Conservation (phyloP, 805 yeast genomes). For the Monosporozyma siamensis region DNA sequence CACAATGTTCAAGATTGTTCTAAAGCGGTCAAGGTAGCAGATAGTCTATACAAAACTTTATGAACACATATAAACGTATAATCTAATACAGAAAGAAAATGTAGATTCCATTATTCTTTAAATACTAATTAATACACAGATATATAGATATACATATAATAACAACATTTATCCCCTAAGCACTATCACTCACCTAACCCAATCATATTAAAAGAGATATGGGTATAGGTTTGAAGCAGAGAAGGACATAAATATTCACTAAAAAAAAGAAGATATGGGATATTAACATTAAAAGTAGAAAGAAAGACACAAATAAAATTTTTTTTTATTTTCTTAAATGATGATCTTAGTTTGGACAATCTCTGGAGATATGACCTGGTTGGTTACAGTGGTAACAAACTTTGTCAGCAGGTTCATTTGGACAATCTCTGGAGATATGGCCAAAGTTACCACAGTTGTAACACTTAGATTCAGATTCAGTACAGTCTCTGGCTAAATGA, state of each 20-base stretch:
- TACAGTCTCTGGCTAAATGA: conserved; percentile 89
- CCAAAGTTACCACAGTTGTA: conserved; percentile 89
- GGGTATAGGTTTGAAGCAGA: no score
- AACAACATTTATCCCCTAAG: background rate
- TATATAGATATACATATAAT: background rate
- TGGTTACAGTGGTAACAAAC: conserved; percentile 41
- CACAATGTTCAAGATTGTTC: conserved; percentile 65
- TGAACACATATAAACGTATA: background rate
- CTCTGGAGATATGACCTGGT: conserved; percentile 81
- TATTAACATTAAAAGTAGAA: conserved; percentile 2
- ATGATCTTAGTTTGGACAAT: conserved; percentile 38
- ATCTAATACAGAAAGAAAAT: background rate
- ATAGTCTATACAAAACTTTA: conserved; percentile 38
- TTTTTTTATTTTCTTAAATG: no score
- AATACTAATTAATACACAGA: conserved; percentile 1
- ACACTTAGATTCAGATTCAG: conserved; percentile 67
- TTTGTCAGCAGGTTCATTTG: conserved; percentile 43
- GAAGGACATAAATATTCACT: no score
- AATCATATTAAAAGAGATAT: no score
- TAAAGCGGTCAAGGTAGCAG: conserved; percentile 53
- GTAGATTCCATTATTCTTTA: conserved; percentile 1
- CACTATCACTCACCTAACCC: no score
- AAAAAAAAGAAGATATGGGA: conserved; percentile 1
- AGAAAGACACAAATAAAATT: background rate
- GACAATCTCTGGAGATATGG: conserved; percentile 81